Evolutionary conservation across 805 yeast species (phyloP).

Genomic region (Barnettozyma populi): DNA sequence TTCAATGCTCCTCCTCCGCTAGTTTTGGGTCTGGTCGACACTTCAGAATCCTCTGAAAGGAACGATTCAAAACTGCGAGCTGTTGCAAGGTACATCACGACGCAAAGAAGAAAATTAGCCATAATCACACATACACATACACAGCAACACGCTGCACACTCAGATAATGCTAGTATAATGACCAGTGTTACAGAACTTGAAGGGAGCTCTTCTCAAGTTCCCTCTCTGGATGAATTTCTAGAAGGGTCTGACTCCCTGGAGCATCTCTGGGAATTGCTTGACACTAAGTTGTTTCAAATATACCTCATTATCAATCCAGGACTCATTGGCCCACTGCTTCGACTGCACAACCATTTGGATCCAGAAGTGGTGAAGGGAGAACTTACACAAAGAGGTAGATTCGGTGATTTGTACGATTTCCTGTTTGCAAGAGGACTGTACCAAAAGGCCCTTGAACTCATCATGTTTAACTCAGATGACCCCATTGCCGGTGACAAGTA

Average conservation of each 20-base stretch:
- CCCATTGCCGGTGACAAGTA: slow-evolving; percentile 9
- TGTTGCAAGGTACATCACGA: neutral
- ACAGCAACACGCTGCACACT: slow-evolving; percentile 33
- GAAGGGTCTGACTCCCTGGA: slow-evolving; percentile 26
- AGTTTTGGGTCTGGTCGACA: slow-evolving; percentile 24
- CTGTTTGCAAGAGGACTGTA: slow-evolving; percentile 61
- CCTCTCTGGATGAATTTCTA: slow-evolving; percentile 8
- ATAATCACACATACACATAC: slow-evolving; percentile 42
- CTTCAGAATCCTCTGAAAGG: neutral
- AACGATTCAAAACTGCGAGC: neutral
- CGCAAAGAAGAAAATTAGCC: neutral
- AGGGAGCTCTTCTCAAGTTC: neutral
- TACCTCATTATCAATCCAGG: slow-evolving; percentile 65
- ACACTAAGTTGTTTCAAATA: slow-evolving; percentile 71
- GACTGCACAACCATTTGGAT: slow-evolving; percentile 73
- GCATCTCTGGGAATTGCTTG: slow-evolving; percentile 45
- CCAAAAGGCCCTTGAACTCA: slow-evolving; percentile 57
- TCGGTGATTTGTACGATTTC: slow-evolving; percentile 72
- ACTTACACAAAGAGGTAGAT: slow-evolving; percentile 42
- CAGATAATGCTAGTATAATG: slow-evolving; percentile 22
- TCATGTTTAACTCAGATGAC: slow-evolving; percentile 33
- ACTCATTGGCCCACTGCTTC: slow-evolving; percentile 74
- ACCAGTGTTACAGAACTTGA: slow-evolving; percentile 7
- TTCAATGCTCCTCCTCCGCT: slow-evolving; percentile 56
- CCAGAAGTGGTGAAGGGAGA: slow-evolving; percentile 52